Percentiles rank a stretch among this genome's conserved stretches.
These are phyloP conservation scores for Venturia carpophila DNA, from an alignment of 2,329 filamentous ascomycete genomes.

Conservation along the genomic window DNA sequence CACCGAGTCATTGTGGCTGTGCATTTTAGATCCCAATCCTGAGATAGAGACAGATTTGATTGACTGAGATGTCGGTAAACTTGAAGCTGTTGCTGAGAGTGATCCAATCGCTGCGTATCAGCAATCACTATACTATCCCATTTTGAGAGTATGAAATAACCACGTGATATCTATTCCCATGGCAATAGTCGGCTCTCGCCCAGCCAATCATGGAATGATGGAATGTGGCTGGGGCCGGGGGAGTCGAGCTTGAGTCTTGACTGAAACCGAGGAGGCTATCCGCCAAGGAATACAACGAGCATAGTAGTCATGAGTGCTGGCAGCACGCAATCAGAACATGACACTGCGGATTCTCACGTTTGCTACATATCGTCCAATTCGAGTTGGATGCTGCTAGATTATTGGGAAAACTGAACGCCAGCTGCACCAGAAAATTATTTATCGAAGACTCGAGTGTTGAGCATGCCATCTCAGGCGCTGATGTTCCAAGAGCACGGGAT, in stretches of 20 bases:
- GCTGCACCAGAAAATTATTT: neutral
- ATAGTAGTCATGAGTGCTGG: neutral
- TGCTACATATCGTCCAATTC: neutral
- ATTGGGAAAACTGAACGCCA: too few relatives aligned
- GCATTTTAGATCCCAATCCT: neutral
- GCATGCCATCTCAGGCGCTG: neutral
- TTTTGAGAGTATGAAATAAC: neutral
- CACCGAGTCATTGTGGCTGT: neutral
- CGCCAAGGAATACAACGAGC: neutral
- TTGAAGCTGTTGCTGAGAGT: neutral
- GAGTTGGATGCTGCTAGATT: neutral
- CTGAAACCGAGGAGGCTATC: conserved; percentile 5
- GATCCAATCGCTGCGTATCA: neutral
- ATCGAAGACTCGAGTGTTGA: neutral
- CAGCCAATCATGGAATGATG: conserved; percentile 1
- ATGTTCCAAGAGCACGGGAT: neutral
- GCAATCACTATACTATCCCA: too few relatives aligned
- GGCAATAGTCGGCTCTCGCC: neutral
- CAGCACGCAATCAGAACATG: neutral
- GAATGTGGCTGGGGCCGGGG: conserved; percentile 2
- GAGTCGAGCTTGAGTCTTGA: neutral
- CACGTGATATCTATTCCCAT: neutral
- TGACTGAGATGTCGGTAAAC: neutral
- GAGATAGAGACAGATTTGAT: neutral
- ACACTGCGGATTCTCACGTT: neutral